Conservation (phyloP, 257 asterid genomes). For the Linaria vulgaris region DNA sequence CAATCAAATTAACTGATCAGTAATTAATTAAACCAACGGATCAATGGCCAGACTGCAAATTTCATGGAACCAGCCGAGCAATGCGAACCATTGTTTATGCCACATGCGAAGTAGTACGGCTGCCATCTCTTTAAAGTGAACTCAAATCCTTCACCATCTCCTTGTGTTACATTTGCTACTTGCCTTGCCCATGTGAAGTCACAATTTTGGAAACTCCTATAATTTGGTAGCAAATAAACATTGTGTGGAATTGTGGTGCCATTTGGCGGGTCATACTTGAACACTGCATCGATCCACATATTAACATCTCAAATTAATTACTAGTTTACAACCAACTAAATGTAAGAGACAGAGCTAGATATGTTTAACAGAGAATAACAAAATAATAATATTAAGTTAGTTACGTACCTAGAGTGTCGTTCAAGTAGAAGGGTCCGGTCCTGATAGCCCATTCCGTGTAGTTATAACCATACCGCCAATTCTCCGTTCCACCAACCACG, state of each 20-base stretch:
- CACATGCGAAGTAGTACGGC: conserved; percentile 71
- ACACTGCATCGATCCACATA: conserved; percentile 45
- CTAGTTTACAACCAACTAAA: no score
- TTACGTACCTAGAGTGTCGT: conserved; percentile 54
- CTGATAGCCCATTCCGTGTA: conserved; percentile 68
- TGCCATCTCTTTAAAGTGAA: conserved; percentile 56
- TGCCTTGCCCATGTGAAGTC: conserved; percentile 55
- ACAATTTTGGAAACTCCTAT: conserved; percentile 57
- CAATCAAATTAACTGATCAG: no score
- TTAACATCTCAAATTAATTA: background rate
- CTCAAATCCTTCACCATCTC: conserved; percentile 60
- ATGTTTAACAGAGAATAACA: no score
- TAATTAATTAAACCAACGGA: conserved; percentile 37
- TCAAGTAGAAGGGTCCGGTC: conserved; percentile 56
- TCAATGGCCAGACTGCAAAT: conserved; percentile 58
- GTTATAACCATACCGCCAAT: conserved; percentile 69
- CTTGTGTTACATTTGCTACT: conserved; percentile 46
- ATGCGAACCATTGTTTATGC: conserved; percentile 53
- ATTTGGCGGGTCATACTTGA: conserved; percentile 73
- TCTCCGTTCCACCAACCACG: conserved; percentile 56
- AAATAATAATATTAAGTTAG: background rate
- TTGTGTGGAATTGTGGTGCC: conserved; percentile 60
- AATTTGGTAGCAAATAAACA: conserved; percentile 54
- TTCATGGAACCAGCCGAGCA: conserved; percentile 75
- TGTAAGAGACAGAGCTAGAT: no score